Conservation (phyloP, 345 rosid genomes). For the Eucalyptus fibrosa region DNA sequence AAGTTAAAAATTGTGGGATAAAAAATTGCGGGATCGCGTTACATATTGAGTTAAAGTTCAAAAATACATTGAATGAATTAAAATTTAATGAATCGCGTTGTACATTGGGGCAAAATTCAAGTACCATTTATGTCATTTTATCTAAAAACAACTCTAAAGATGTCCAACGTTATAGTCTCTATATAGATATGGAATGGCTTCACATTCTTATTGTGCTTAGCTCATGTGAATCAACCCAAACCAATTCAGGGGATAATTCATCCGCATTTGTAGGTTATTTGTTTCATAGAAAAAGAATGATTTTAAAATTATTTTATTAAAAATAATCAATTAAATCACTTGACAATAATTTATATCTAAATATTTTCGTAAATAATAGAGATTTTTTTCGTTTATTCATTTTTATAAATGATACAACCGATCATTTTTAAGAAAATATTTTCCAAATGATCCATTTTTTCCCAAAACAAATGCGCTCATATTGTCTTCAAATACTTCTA, state of each 20-base stretch:
- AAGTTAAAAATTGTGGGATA: background rate
- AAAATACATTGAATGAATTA: no score
- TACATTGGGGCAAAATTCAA: background rate
- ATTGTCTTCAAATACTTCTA: background rate
- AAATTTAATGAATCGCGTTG: fast-evolving
- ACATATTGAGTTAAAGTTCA: no score
- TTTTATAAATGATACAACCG: no score
- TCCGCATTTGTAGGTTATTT: background rate
- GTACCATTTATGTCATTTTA: no score
- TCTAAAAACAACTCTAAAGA: no score
- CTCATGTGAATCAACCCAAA: background rate
- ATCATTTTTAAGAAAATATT: no score
- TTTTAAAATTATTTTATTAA: no score
- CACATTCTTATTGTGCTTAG: background rate
- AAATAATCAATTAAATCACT: no score
- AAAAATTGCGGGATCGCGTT: fast-evolving
- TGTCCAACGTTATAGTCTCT: background rate
- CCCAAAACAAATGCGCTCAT: no score
- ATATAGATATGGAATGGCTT: background rate
- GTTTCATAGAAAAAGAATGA: background rate
- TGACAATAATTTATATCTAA: background rate
- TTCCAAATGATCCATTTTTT: no score
- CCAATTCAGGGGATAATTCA: background rate
- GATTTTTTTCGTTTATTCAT: no score
- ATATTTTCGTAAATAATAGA: fast-evolving